phyloP scores from a whole-genome alignment of 441 rosid species.

The Erodium trifolium region DNA sequence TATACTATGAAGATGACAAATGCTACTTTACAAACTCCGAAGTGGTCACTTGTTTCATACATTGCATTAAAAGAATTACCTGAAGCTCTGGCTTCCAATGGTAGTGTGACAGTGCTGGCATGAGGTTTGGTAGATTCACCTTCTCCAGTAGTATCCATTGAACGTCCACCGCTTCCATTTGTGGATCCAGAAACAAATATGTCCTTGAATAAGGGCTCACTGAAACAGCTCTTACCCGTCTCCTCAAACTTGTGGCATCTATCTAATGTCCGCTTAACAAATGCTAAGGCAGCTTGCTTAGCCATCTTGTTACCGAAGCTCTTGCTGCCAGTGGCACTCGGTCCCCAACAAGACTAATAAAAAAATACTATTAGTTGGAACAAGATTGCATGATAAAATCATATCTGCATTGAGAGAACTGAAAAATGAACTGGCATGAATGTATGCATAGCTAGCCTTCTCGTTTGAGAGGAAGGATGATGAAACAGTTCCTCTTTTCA shows the following conservation, averaged over 20 bases:
- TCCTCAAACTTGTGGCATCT: slow-evolving; percentile 68
- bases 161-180: slow-evolving; percentile 28
- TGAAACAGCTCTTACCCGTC: slow-evolving; percentile 79
- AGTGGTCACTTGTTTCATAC: neutral
- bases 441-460: neutral
- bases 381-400: neutral
- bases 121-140: slow-evolving; percentile 42
- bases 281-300: slow-evolving; percentile 75
- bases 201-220: slow-evolving; percentile 59
- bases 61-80: slow-evolving; percentile 24
- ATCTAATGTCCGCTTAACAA: slow-evolving; percentile 65
- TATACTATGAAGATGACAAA: neutral
- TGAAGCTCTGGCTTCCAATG: slow-evolving; percentile 35
- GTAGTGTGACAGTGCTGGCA: slow-evolving; percentile 22
- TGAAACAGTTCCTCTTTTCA: neutral
- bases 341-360: slow-evolving; percentile 59
- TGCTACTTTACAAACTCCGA: slow-evolving; percentile 6
- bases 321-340: slow-evolving; percentile 57
- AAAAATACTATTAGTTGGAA: slow-evolving; percentile 12
- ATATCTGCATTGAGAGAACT: neutral
- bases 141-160: slow-evolving; percentile 32
- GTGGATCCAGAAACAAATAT: slow-evolving; percentile 47
- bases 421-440: slow-evolving; percentile 3
- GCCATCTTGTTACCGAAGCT: slow-evolving; percentile 70
- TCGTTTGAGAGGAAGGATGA: neutral